Percentiles rank a stretch among this genome's conserved stretches.
Evolutionary conservation across 2,329 filamentous ascomycete species (phyloP).

Genomic region (Lasiodiplodia sp.): DNA sequence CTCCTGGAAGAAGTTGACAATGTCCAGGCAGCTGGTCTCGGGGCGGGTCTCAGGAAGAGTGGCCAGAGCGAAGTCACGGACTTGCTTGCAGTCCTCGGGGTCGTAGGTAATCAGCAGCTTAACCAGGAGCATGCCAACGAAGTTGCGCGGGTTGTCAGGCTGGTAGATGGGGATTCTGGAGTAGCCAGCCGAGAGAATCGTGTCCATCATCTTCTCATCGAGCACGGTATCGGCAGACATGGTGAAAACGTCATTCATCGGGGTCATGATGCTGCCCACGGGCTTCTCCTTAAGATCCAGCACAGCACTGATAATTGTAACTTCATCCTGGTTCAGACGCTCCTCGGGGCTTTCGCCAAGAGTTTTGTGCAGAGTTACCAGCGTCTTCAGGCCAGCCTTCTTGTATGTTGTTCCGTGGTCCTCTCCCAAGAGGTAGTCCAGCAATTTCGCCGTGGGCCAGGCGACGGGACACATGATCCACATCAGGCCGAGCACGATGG

Average conservation of each 20-base stretch:
- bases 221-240: slow-evolving; percentile 95
- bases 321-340: slow-evolving; percentile 93
- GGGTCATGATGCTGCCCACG: slow-evolving; percentile 96
- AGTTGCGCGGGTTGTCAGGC: slow-evolving; percentile 82
- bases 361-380: slow-evolving; percentile 93
- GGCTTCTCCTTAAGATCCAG: slow-evolving; percentile 96
- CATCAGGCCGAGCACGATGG: slow-evolving; percentile 87
- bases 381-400: slow-evolving; percentile 94
- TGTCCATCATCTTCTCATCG: slow-evolving; percentile 93
- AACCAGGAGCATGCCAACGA: slow-evolving; percentile 96
- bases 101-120: slow-evolving; percentile 99
- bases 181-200: slow-evolving; percentile 91
- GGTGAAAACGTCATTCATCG: slow-evolving; percentile 96
- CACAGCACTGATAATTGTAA: slow-evolving; percentile 97
- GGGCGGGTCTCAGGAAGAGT: slow-evolving; percentile 94
- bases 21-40: slow-evolving; percentile 95
- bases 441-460: slow-evolving; percentile 93
- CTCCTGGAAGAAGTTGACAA: slow-evolving; percentile 99
- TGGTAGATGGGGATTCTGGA: slow-evolving; percentile 95
- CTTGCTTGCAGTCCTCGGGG: slow-evolving; percentile 86
- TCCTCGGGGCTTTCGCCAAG: slow-evolving; percentile 77
- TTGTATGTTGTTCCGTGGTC: slow-evolving; percentile 98
- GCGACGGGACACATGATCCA: slow-evolving; percentile 88
- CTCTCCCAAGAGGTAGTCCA: slow-evolving; percentile 90
- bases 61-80: slow-evolving; percentile 89